Evolutionary conservation across 2,329 filamentous ascomycete genomes (phyloP).

Genomic region (Chrysoporthe puriensis): DNA sequence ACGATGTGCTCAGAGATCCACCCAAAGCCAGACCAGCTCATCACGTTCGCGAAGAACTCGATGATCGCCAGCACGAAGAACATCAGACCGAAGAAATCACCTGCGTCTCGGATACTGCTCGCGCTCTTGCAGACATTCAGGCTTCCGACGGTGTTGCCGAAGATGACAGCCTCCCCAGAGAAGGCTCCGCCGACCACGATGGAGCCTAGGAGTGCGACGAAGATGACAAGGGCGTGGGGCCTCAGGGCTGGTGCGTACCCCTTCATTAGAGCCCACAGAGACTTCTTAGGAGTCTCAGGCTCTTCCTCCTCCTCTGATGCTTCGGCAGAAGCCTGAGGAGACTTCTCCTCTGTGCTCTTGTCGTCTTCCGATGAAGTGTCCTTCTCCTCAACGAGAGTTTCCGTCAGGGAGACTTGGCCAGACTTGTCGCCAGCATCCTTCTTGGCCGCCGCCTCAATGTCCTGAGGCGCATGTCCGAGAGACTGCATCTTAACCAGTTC

Average conservation of each 20-base stretch:
- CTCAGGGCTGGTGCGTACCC: constrained; percentile 24
- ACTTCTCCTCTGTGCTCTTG: neutral
- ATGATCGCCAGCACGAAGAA: constrained; percentile 64
- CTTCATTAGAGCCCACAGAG: constrained; percentile 17
- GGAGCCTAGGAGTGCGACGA: constrained; percentile 54
- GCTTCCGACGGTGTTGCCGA: constrained; percentile 62
- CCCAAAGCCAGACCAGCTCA: constrained; percentile 60
- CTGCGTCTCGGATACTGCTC: constrained; percentile 51
- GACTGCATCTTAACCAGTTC: constrained; percentile 46
- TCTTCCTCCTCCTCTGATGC: constrained; percentile 18
- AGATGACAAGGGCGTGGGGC: constrained; percentile 34
- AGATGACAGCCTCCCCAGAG: constrained; percentile 60
- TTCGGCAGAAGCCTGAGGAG: neutral
- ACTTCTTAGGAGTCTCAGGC: constrained; percentile 24
- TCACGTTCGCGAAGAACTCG: constrained; percentile 62
- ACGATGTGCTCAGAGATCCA: constrained; percentile 60
- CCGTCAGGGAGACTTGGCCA: constrained; percentile 11
- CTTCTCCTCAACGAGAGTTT: constrained; percentile 17
- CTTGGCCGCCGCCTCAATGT: neutral
- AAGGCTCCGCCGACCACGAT: constrained; percentile 60
- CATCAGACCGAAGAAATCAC: constrained; percentile 59
- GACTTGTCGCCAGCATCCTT: neutral
- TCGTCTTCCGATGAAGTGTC: neutral
- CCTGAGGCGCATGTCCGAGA: neutral
- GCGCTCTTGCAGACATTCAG: constrained; percentile 57